Conservation (phyloP, 805 yeast genomes). For the Saccharomycopsis selenospora region DNA sequence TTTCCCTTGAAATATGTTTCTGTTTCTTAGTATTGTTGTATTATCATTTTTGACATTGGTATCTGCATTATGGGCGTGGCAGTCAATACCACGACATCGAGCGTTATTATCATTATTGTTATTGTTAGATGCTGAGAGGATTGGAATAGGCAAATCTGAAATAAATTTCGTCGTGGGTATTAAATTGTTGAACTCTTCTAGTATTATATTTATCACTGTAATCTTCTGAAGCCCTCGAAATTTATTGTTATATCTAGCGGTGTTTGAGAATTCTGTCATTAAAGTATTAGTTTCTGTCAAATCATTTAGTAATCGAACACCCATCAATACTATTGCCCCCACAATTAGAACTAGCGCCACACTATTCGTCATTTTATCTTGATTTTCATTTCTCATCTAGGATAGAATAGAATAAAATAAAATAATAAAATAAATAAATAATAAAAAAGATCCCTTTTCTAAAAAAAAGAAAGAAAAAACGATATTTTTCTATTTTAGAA, state of each 20-base stretch:
- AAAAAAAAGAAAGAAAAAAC: too few species aligned
- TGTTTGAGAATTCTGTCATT: background rate
- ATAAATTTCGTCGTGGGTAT: background rate
- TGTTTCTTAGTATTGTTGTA: background rate
- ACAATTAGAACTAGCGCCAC: background rate
- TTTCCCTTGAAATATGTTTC: background rate
- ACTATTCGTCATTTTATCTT: background rate
- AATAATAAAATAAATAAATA: too few species aligned
- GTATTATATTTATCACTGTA: background rate
- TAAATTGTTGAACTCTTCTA: background rate
- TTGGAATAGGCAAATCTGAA: background rate
- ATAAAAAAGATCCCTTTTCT: too few species aligned
- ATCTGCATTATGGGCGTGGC: background rate
- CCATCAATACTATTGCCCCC: background rate
- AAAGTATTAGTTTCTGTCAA: background rate
- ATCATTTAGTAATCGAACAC: background rate
- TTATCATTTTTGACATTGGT: background rate
- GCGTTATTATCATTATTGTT: background rate
- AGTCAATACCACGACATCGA: background rate
- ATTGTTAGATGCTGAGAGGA: background rate
- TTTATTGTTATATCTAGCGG: background rate
- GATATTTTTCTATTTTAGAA: too few species aligned
- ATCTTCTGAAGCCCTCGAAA: background rate
- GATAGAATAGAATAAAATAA: too few species aligned
- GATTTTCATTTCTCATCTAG: too few species aligned